Evolutionary conservation across 2,329 filamentous ascomycete species (phyloP), one percentile per base, ranked within the genome.

Genomic region (Colletotrichum sansevieriae): DNA sequence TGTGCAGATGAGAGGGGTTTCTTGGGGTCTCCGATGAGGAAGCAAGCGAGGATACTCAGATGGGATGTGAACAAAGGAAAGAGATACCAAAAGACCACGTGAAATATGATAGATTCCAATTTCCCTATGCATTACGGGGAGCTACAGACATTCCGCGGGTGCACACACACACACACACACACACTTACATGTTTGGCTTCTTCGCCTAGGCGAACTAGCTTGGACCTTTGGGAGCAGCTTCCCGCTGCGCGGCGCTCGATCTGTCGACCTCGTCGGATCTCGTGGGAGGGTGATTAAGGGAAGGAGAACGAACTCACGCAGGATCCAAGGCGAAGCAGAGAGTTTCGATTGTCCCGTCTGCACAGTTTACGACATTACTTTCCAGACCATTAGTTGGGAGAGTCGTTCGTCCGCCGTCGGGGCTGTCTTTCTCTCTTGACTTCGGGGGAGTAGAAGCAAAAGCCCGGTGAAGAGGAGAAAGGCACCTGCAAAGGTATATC

Each of bases 171-270:
- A 22, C 22, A 3, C 4, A 29, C 25, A 29, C 25, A 37, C 51
- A 15, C 43, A 52, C 43, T 13, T 22, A n/a, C 37, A 44, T 41
- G 44, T 37, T 51, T 13, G 37, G 22, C n/a, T 44, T 57, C 15
- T 15, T 9, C 22, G 35, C 22, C n/a, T n/a, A 12, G 49, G 51
- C 37, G 51, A 25, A n/a, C 44, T 33, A 33, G 15, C 20, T 18
- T 37, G 43, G n/a, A 33, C 22, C 9, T 11, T 11, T n/a, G 20
- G 33, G 56, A 13, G 65, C 59, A 69, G 56, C 65, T 60, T 68
- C 29, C 68, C 60, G 25, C 55, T 61, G 65, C 65, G 44, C n/a
- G 35, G 18, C 44, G 54, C 65, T 57, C 43, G 51, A 70, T 68
- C 43, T 59, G 65, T 62, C 37, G 20, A 20, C 15, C n/a, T 51